Evolutionary conservation across 345 rosid genomes (phyloP).

Genomic region (Eucalyptus grandis): DNA sequence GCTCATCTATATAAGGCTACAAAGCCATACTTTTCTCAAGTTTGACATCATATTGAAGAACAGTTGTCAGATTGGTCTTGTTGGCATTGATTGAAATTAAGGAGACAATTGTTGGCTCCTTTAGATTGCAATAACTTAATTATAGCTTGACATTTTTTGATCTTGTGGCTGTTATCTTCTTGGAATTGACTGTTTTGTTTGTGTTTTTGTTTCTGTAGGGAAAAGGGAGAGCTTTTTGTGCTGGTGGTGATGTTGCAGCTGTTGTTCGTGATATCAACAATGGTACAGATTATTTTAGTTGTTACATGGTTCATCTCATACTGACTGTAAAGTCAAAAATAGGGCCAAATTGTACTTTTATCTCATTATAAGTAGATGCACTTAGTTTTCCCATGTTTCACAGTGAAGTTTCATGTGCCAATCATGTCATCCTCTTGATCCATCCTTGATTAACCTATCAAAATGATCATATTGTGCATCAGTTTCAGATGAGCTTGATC

Average conservation of each 20-base stretch:
- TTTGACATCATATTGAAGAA: not conserved
- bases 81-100: not conserved
- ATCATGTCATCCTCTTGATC: too few species aligned
- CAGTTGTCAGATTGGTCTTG: not conserved
- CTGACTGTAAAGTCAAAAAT: not conserved
- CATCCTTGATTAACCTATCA: too few species aligned
- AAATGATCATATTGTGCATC: too few species aligned
- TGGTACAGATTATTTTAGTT: not conserved
- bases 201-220: conserved; percentile 19
- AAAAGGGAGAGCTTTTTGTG: conserved; percentile 13
- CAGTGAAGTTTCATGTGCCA: not conserved
- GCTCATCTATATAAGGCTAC: not conserved
- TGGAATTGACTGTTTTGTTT: not conserved
- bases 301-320: not conserved
- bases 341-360: not conserved
- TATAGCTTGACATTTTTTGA: not conserved
- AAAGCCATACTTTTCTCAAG: not conserved
- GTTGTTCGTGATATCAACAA: conserved; percentile 4
- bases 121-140: not conserved
- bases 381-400: not conserved
- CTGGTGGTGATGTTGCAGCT: too few species aligned
- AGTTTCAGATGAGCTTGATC: too few species aligned
- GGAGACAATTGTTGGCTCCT: not conserved
- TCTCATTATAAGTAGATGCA: not conserved
- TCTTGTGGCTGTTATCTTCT: not conserved